Base-by-base conservation (phyloP, 306 rosid species). In the Pyrus betulifolia region DNA sequence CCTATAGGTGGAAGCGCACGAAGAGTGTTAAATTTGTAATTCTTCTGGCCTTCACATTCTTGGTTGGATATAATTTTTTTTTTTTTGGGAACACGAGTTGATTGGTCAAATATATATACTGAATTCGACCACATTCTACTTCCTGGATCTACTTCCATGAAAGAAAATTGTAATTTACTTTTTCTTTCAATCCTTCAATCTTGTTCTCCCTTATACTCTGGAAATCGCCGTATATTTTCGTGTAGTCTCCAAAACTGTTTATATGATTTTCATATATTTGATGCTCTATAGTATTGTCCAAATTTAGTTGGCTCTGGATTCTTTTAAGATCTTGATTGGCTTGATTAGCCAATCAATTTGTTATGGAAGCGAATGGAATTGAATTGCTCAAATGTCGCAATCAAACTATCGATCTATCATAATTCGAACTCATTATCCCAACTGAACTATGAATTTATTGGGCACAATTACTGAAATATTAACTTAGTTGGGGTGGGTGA, bases 1-100 rank as follows among this genome's bases (percentile, higher is more conserved):
- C 81, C 77, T 74, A 52, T 75, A 58, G 84, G 86, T 54, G 87
- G 87, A 91, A 88, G 88, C 85, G 69, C 14, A 87, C 81, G 21
- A 51, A 51, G 55, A 51, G 55, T 51, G 55, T 55, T 15, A 57
- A 54, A 72, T 59, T 46, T 52, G 55, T 73, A 55, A 25, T 49
- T 45, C 68, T 80, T 46, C 27, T n/a, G 59, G 22, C 58, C 62
- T 67, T 25, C 60, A 60, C 52, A 28, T 31, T 63, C 6, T 15
- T 31, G 57, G 12, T 27, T 44, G 52, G 74, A 69, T 35, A 42
- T 31, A 30, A 30, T 33, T 5, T 35, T 6, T 35, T 38, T 35
- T 25, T 63, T 15, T 21, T 74, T 51, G 6, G 8, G 3, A 23
- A 25, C 59, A 27, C 18, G 19, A 61, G 71, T 61, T 75, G 63